Conservation (phyloP, 2,329 filamentous ascomycete genomes). For the Coleophoma crateriformis region DNA sequence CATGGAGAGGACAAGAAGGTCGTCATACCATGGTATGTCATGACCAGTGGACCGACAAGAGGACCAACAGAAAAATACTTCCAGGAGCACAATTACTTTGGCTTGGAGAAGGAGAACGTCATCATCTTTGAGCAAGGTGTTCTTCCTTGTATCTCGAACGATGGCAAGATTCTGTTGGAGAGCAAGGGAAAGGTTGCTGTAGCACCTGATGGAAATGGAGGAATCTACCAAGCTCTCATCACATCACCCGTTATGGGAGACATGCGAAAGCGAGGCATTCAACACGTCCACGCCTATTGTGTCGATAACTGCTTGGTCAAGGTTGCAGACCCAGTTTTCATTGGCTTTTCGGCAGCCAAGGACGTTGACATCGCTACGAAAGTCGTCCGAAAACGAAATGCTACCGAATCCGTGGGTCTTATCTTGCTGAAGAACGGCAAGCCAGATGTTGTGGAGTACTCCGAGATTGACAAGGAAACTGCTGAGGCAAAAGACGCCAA, state of each 20-base stretch:
- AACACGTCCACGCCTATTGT: constrained; percentile 97
- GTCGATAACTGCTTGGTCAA: constrained; percentile 99
- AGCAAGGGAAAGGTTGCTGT: constrained; percentile 86
- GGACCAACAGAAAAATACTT: constrained; percentile 93
- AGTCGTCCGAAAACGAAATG: constrained; percentile 97
- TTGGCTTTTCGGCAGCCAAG: constrained; percentile 85
- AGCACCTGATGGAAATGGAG: constrained; percentile 94
- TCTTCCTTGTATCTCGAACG: constrained; percentile 92
- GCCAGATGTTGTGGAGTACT: constrained; percentile 97
- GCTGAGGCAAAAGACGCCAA: constrained; percentile 82
- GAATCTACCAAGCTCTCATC: constrained; percentile 88
- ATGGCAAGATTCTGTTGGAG: constrained; percentile 94
- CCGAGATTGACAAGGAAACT: constrained; percentile 86
- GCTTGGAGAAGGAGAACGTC: constrained; percentile 78
- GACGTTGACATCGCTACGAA: constrained; percentile 96
- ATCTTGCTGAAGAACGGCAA: constrained; percentile 94
- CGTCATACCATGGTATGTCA: constrained; percentile 95
- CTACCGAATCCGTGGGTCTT: constrained; percentile 90
- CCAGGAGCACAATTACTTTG: constrained; percentile 84
- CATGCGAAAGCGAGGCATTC: constrained; percentile 81
- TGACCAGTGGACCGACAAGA: constrained; percentile 95
- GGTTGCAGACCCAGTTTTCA: constrained; percentile 94
- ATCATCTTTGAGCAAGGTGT: constrained; percentile 96
- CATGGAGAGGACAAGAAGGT: constrained; percentile 48
- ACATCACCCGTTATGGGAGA: constrained; percentile 75